Evolutionary conservation across 2,329 filamentous ascomycete genomes (phyloP), one percentile per base, ranked within the genome.

Genomic region (Calonectria henricotiae): DNA sequence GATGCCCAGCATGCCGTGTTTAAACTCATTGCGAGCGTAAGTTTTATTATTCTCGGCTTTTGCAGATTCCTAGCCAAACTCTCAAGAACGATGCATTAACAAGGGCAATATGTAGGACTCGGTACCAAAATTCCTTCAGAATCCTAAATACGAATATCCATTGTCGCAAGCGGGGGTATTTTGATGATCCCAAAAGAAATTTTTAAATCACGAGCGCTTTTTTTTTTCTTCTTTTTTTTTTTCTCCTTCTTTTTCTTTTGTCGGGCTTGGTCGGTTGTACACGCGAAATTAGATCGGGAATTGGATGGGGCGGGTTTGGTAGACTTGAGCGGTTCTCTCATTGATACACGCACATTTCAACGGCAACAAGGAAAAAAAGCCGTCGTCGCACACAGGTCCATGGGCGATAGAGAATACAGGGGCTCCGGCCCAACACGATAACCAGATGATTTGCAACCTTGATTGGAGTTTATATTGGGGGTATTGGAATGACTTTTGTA

Each of bases 11-110:
- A 93, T 73, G 96, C 95, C 11, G 96, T 99, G 32, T 98, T 98
- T 86, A 98, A 98, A 85, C 86, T 98, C 74, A 98, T 99, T 96
- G 96, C 96, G 73, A 98, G 94, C 82, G 95, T 98, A 91, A 89
- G 95, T 91, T 37, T 37, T 37, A 30, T 7, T 37, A 3, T 68
- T 83, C 58, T 39, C 11, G 20, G 20, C 7, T 1, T 1, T 47
- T 15, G 4, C 0, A 5, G 17, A 2, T 5, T 9, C 3, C 5
- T 15, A 30, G 27, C 27, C 27, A 30, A 30, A 1, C n/a, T 82
- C 65, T 83, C 79, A 60, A 63, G 58, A 4, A n/a, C 15, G 2
- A 1, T 9, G 54, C 35, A 25, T 25, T 23, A 58, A 39, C 35
- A 39, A 23, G 25, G 12, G 5, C n/a, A 5, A 5, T 58, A 5